Conservation (phyloP, 306 rosid genomes). For the Carpinus viminea region DNA sequence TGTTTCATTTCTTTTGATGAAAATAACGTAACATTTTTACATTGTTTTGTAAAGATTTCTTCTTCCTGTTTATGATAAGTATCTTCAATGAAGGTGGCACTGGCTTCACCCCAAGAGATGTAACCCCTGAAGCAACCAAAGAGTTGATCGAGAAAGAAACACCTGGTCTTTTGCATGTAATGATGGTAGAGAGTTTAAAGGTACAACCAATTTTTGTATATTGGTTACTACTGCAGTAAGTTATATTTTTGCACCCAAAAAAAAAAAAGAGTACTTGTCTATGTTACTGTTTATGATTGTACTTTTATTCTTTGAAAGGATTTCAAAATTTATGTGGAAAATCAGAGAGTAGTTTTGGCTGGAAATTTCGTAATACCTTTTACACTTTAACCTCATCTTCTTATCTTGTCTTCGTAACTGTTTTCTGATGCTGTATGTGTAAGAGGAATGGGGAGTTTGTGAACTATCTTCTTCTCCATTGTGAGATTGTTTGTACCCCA, state of each 20-base stretch:
- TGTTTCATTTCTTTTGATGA: conserved; percentile 10
- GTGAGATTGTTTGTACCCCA: too few relatives aligned
- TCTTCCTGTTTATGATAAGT: conserved; percentile 21
- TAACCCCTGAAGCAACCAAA: conserved; percentile 97
- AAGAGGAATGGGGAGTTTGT: too few relatives aligned
- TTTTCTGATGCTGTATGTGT: background rate
- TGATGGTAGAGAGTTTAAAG: conserved; percentile 95
- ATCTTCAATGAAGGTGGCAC: conserved; percentile 72
- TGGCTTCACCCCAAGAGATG: conserved; percentile 75
- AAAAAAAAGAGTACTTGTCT: background rate
- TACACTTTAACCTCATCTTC: background rate
- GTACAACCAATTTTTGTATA: conserved; percentile 36
- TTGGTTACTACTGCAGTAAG: conserved; percentile 7
- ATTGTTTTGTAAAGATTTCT: conserved; percentile 19
- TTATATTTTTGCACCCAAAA: background rate
- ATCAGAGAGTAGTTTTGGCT: background rate
- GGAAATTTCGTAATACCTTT: background rate
- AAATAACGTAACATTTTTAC: background rate
- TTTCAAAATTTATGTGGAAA: background rate
- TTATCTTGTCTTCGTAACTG: background rate
- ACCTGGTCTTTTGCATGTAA: conserved; percentile 79
- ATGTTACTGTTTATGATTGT: background rate
- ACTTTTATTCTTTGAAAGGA: background rate
- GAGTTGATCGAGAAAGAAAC: conserved; percentile 83
- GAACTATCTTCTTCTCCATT: too few relatives aligned